phyloP scores from a whole-genome alignment of 2,329 filamentous ascomycete species.

The Lasiodiplodia sp. region DNA sequence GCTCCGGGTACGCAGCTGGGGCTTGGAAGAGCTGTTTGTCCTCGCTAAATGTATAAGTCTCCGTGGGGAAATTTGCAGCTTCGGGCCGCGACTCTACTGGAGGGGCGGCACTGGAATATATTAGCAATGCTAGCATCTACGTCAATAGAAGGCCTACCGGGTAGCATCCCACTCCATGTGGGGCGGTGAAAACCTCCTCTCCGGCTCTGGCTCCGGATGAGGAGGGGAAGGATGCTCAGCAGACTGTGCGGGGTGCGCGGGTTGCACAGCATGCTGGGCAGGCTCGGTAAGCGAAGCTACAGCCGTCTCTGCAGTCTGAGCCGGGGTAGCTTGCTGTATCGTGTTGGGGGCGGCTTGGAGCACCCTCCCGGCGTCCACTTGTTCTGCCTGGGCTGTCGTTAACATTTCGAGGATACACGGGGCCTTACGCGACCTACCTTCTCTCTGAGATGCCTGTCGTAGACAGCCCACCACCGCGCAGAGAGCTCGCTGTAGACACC shows the following conservation, averaged over 20 bases:
- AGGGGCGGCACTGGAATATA: constrained; percentile 50
- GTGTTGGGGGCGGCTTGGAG: constrained; percentile 24
- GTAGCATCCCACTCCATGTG: constrained; percentile 69
- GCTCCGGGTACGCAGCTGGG: constrained; percentile 79
- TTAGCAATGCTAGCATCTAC: constrained; percentile 29
- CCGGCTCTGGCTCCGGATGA: constrained; percentile 56
- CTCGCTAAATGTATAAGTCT: constrained; percentile 83
- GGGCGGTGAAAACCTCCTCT: constrained; percentile 64
- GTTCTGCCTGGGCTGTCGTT: constrained; percentile 12
- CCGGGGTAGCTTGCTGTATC: constrained; percentile 33
- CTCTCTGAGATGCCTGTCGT: constrained; percentile 79
- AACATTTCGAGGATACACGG: neutral
- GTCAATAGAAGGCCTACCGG: constrained; percentile 52
- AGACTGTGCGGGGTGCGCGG: constrained; percentile 47
- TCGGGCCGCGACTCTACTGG: constrained; percentile 77
- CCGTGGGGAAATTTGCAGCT: constrained; percentile 80
- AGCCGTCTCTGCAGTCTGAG: constrained; percentile 44
- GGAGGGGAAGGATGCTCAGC: constrained; percentile 45
- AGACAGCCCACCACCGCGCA: constrained; percentile 91
- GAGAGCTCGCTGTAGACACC: constrained; percentile 83
- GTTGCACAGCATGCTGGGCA: constrained; percentile 53
- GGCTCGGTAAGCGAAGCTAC: constrained; percentile 54
- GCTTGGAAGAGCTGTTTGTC: constrained; percentile 78
- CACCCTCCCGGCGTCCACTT: constrained; percentile 2
- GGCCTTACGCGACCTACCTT: neutral